Evolutionary conservation across 2,329 filamentous ascomycete species (phyloP), one percentile per base, ranked within the genome.

Genomic region (Sclerotinia minor): DNA sequence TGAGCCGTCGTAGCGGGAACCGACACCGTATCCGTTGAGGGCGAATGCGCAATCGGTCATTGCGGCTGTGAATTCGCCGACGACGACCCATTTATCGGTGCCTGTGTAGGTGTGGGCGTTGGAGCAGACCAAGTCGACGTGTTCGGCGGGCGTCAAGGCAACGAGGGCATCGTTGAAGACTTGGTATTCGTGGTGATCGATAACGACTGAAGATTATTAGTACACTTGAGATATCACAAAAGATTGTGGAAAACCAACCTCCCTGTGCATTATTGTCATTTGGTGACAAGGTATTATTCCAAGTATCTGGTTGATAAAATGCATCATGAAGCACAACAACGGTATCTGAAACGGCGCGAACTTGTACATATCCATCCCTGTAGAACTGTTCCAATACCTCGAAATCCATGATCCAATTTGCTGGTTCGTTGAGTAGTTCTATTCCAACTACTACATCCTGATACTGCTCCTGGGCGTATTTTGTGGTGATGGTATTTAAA

Each of bases 161-260:
- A 89, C 78, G 38, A 84, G 79, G 0, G 78, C 79, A 32, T 81
- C 77, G 69, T 80, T 81, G 78, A 90, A 90, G 68, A 87, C 81
- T 75, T 90, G 85, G 75, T 91, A 91, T 74, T 90, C 86, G 75
- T 91, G 89, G 68, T 88, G 87, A 74, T 91, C 89, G 70, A 91
- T 78, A 57, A 85, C 67, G 19, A 76, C 75, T 75, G 50, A 2
- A 80, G 82, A 3, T 21, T 60, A 74, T 87, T 87, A 57, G 79
- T 79, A 65, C n/a, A n/a, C n/a, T n/a, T n/a, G n/a, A n/a, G n/a
- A n/a, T n/a, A n/a, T n/a, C n/a, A n/a, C n/a, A n/a, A n/a, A n/a
- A n/a, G n/a, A n/a, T n/a, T n/a, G 55, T 84, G 85, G 58, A 83
- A 80, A 53, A 80, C 67, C 58, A 70, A 76, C 74, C 74, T 71